A percentile compares a stretch with the other conserved stretches of the same genome.
Conservation (phyloP, 108 stramenopile genomes). For the Epipyxis sp. region DNA sequence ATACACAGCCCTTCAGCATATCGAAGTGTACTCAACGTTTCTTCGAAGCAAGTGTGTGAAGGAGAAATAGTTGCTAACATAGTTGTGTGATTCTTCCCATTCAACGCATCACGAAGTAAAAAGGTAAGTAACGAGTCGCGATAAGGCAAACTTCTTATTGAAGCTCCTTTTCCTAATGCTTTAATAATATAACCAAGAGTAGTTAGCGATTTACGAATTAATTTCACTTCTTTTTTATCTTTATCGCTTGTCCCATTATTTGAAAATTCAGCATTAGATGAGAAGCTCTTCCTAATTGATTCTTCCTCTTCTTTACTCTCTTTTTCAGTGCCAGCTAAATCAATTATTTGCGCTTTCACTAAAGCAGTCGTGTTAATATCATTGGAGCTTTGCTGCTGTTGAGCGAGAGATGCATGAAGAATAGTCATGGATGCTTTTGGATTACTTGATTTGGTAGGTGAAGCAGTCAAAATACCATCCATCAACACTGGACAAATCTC, state of each 20-base stretch:
- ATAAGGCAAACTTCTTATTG: background rate
- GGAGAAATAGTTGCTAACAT: slow-evolving; percentile 29
- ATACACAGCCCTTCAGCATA: slow-evolving; percentile 4
- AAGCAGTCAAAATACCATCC: too few relatives aligned
- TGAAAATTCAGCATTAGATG: background rate
- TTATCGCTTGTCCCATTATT: background rate
- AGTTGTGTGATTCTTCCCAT: slow-evolving; percentile 22
- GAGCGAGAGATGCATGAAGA: background rate
- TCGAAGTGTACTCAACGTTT: slow-evolving; percentile 5
- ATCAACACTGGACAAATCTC: background rate
- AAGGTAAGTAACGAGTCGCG: slow-evolving; percentile 11
- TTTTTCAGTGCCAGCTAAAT: slow-evolving; percentile 21
- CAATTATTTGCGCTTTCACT: slow-evolving; percentile 15
- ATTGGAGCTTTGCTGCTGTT: background rate
- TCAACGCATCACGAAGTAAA: slow-evolving; percentile 25
- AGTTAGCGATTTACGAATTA: slow-evolving; percentile 2
- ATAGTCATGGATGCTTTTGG: background rate
- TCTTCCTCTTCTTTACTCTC: background rate
- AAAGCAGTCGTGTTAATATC: background rate
- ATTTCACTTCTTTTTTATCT: slow-evolving; percentile 14
- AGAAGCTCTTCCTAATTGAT: background rate
- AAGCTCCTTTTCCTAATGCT: slow-evolving; percentile 2
- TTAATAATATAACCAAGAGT: slow-evolving; percentile 27
- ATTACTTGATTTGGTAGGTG: background rate
- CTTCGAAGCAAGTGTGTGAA: slow-evolving; percentile 18